Conservation (phyloP, 257 asterid genomes). For the Solanum chiquidenum region DNA sequence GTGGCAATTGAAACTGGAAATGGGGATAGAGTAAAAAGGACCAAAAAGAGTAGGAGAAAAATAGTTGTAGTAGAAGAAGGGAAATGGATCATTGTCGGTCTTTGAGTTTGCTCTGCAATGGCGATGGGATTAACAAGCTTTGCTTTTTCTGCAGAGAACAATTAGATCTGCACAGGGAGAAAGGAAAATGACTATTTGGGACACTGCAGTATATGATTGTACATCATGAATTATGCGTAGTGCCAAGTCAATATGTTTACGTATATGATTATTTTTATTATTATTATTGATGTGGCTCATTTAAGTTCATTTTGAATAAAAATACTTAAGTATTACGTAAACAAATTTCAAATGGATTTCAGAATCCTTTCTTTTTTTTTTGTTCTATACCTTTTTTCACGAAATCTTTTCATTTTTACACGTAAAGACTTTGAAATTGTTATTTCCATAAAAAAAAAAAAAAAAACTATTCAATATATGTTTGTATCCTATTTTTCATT, state of each 20-base stretch:
- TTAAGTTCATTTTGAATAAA: too few relatives aligned
- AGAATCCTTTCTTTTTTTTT: too few relatives aligned
- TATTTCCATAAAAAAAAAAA: too few relatives aligned
- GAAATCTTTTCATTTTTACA: not conserved
- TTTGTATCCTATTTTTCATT: not conserved
- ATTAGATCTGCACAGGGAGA: not conserved
- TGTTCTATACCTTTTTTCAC: not conserved
- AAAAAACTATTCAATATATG: not conserved
- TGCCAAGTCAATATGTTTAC: not conserved
- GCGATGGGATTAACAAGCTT: not conserved
- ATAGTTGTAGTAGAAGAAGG: not conserved
- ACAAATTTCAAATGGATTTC: not conserved
- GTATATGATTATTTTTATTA: too few relatives aligned
- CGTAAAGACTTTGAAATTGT: not conserved
- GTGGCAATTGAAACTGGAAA: conserved; percentile 18
- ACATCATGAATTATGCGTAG: not conserved
- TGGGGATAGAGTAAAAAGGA: conserved; percentile 5
- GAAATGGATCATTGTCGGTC: conserved; percentile 13
- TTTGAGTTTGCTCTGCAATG: not conserved
- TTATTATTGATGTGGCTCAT: too few relatives aligned
- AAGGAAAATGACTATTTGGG: not conserved
- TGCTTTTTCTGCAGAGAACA: not conserved
- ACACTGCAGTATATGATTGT: not conserved
- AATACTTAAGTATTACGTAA: not conserved
- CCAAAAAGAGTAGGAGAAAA: not conserved